A percentile compares a stretch with the other conserved stretches of the same genome.
phyloP scores from a whole-genome alignment of 768 basidiomycete species.

The Suillus brevipes region DNA sequence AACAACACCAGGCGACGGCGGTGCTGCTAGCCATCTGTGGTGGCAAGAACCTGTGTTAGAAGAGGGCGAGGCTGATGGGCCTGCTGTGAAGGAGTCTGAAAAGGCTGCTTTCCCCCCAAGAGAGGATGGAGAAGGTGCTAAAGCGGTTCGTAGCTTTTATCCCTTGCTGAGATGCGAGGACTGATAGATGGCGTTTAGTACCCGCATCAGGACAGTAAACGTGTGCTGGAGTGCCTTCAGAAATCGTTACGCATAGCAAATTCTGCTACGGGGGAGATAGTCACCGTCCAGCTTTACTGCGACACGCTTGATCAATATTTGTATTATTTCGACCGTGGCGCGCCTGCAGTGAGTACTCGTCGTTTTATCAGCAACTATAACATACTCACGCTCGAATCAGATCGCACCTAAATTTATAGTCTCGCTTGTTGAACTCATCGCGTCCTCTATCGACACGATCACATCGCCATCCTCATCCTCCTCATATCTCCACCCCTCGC shows the following conservation, averaged over 20 bases:
- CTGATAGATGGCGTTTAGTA: constrained; percentile 43
- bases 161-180: background rate
- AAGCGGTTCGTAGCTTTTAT: constrained; percentile 50
- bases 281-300: constrained; percentile 93
- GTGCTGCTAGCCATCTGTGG: constrained; percentile 98
- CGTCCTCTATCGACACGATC: constrained; percentile 90
- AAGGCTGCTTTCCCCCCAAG: constrained; percentile 20
- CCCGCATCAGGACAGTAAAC: constrained; percentile 92
- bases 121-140: constrained; percentile 45
- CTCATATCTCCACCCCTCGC: constrained; percentile 79
- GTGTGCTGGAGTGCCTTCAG: constrained; percentile 95
- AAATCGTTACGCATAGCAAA: constrained; percentile 96
- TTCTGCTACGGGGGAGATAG: constrained; percentile 94
- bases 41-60: constrained; percentile 76
- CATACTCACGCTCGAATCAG: constrained; percentile 38
- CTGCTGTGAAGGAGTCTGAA: constrained; percentile 29
- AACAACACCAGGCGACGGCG: constrained; percentile 95
- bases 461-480: constrained; percentile 51
- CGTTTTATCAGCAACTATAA: background rate
- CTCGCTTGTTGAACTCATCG: constrained; percentile 93
- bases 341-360: constrained; percentile 73
- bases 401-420: constrained; percentile 96
- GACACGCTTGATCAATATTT: constrained; percentile 95
- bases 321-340: constrained; percentile 93
- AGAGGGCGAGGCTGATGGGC: constrained; percentile 39